Evolutionary conservation across 2,329 filamentous ascomycete species (phyloP).

Genomic region (Hypoxylon sp.): DNA sequence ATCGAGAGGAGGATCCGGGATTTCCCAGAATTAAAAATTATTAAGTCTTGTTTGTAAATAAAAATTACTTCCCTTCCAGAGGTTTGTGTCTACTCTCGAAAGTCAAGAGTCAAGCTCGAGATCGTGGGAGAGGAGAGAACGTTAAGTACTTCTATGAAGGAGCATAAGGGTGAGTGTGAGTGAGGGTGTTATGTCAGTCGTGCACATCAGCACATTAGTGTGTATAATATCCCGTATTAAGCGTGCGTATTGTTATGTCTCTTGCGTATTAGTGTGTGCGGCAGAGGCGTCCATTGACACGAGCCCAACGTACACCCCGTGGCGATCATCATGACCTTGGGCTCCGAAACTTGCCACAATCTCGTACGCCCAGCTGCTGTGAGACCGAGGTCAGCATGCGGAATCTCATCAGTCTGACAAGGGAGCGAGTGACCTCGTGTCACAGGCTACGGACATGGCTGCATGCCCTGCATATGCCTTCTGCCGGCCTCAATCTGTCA

Average conservation of each 20-base stretch:
- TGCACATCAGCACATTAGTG: background rate
- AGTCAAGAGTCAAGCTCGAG: background rate
- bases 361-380: conserved; percentile 26
- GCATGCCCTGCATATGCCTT: conserved; percentile 24
- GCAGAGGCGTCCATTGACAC: conserved; percentile 31
- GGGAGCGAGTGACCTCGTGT: conserved; percentile 26
- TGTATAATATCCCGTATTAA: too few relatives aligned
- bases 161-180: background rate
- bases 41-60: background rate
- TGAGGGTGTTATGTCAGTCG: conserved; percentile 20
- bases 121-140: conserved; percentile 4
- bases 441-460: conserved; percentile 28
- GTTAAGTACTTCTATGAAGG: conserved; percentile 30
- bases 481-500: conserved; percentile 7
- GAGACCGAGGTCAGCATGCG: conserved; percentile 29
- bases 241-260: too few relatives aligned
- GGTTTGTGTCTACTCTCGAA: conserved; percentile 3
- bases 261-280: too few relatives aligned
- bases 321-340: conserved; percentile 33
- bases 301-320: conserved; percentile 32
- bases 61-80: conserved; percentile 6
- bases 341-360: conserved; percentile 34
- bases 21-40: conserved; percentile 4
- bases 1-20: conserved; percentile 10
- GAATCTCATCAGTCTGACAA: conserved; percentile 29